These are phyloP conservation scores for Fusarium agapanthi DNA, from an alignment of 2,329 filamentous ascomycete species.

Conservation along the genomic window DNA sequence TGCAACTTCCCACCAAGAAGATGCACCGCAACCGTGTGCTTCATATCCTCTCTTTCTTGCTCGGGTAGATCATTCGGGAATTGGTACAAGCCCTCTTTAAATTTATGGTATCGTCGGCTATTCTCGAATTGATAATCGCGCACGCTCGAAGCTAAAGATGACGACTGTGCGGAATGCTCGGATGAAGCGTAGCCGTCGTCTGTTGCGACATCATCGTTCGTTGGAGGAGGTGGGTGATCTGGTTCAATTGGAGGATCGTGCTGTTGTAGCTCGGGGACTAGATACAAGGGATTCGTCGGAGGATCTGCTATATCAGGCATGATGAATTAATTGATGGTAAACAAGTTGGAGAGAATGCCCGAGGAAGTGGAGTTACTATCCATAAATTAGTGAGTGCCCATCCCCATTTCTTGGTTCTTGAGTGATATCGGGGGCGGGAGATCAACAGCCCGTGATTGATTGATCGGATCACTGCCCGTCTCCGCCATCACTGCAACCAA, in stretches of 20 bases:
- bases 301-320: not conserved
- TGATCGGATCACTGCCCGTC: not conserved
- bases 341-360: not conserved
- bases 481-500: not conserved
- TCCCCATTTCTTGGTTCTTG: not conserved
- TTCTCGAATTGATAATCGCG: slow-evolving; percentile 55
- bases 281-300: not conserved
- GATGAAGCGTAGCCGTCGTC: slow-evolving; percentile 32
- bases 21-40: slow-evolving; percentile 51
- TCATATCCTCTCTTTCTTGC: slow-evolving; percentile 55
- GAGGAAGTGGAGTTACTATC: not conserved
- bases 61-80: slow-evolving; percentile 56
- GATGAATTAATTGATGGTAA: not conserved
- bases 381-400: not conserved
- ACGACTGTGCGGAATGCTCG: slow-evolving; percentile 14
- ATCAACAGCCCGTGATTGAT: not conserved
- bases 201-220: not conserved
- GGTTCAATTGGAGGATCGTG: slow-evolving; percentile 24
- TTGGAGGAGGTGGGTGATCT: not conserved
- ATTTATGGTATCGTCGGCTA: slow-evolving; percentile 53
- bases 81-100: slow-evolving; percentile 50
- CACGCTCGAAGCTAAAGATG: slow-evolving; percentile 43
- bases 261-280: not conserved
- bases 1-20: slow-evolving; percentile 51
- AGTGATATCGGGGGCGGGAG: not conserved